Base-by-base conservation (phyloP, 495 filamentous ascomycete genomes). In the Delitschia confertaspora region DNA sequence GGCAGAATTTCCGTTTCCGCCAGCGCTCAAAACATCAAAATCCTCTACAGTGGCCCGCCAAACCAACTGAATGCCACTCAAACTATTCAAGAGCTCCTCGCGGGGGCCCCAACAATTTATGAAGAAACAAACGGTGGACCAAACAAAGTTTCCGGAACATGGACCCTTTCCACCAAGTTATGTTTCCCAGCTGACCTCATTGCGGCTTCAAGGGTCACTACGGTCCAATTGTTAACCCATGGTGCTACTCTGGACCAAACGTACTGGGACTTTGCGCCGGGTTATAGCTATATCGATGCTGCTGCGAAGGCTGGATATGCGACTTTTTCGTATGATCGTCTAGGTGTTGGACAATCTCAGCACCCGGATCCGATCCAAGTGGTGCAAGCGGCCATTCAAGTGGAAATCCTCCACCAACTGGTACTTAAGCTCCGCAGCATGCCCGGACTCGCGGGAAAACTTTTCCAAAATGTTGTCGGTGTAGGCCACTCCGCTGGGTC, bases 261-360 rank as follows among this genome's bases (percentile, higher is more conserved):
- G 4, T 61, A 65, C 40, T 65, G 60, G 60, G 51, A 62, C 43
- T 50, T 62, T 41, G 45, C 60, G 8, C 51, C 49, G 10, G 49
- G 50, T 8, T 61, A 62, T 35, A 53, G 45, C 41, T 69, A 65
- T 39, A 45, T 66, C 34, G 63, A 69, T 24, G 46, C 47, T 20
- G 58, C 62, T 2, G 57, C 62, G 0, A 26, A 41, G 29, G 36
- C 52, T 23, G 64, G 67, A 13, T 66, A 65, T 38, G 53, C 65
- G 10, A 63, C 63, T 3, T 64, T 71, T 38, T 57, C 55, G 21
- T 69, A 67, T 49, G 65, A 69, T 51, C 67, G 66, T 9, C 56
- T 71, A 10, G 65, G 68, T 3, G 47, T 49, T 1, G 68, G 67
- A 8, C 14, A 27, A 1, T 66, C 63, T 1, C 51, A 60, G 13